Conservation (phyloP, 2,329 filamentous ascomycete genomes). For the Aureobasidium uvarum region DNA sequence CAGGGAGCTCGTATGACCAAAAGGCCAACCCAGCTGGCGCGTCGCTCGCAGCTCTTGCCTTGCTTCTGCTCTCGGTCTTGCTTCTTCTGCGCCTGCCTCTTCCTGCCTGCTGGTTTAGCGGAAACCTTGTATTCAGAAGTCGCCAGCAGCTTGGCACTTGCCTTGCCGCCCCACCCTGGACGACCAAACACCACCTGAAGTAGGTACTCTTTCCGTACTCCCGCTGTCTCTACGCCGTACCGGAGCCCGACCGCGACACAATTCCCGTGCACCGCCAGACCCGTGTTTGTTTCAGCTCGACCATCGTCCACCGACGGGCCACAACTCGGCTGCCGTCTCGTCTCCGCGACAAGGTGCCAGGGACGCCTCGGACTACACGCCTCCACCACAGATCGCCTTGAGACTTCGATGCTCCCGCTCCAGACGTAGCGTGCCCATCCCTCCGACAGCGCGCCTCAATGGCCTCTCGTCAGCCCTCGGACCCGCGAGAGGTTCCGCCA, state of each 20-base stretch:
- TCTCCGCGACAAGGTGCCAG: background rate
- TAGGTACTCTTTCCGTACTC: too few relatives aligned
- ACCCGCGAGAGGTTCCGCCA: conserved; percentile 32
- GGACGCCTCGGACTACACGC: background rate
- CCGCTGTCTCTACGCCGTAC: background rate
- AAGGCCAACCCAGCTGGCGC: too few relatives aligned
- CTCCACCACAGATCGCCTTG: background rate
- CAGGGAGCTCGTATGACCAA: conserved; percentile 2
- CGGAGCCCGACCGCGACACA: background rate
- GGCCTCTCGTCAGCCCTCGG: conserved; percentile 23
- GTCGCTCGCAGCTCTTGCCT: background rate
- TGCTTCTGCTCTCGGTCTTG: background rate
- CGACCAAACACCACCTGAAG: background rate
- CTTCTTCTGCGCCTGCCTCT: background rate
- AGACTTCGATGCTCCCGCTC: conserved; percentile 6
- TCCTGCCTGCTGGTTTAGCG: background rate
- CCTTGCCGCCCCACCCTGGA: background rate
- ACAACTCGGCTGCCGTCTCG: background rate
- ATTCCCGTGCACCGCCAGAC: background rate
- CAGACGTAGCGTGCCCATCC: background rate
- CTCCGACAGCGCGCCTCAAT: conserved; percentile 10
- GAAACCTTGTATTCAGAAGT: background rate
- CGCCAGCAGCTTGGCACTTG: background rate
- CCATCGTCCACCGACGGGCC: background rate
- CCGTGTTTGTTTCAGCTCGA: background rate